Evolutionary conservation across 805 yeast genomes (phyloP).

Genomic region (Suhomyces sp.): DNA sequence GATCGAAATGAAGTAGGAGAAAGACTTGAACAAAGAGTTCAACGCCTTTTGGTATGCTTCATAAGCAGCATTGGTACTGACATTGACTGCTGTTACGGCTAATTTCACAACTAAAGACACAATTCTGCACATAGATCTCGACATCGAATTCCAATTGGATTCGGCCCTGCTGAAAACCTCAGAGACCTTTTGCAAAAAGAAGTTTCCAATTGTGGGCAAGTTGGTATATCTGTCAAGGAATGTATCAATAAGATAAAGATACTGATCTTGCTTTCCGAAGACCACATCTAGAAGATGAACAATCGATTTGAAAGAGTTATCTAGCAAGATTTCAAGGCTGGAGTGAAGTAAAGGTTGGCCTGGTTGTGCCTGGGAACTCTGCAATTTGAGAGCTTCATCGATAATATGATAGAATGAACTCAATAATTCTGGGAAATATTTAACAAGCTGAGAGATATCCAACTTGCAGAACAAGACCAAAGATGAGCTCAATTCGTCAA

Average conservation of each 20-base stretch:
- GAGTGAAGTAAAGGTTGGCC: constrained; percentile 19
- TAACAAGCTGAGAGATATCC: constrained; percentile 52
- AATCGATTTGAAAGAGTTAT: constrained; percentile 49
- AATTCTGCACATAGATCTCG: constrained; percentile 63
- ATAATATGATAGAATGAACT: constrained; percentile 31
- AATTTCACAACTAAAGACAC: constrained; percentile 50
- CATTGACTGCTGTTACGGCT: constrained; percentile 25
- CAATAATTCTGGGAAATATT: constrained; percentile 60
- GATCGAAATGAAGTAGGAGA: constrained; percentile 45
- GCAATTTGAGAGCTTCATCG: constrained; percentile 18
- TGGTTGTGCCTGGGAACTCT: not conserved
- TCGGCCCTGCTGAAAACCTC: constrained; percentile 47
- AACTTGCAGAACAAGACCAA: constrained; percentile 52
- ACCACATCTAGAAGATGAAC: constrained; percentile 61
- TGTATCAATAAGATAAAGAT: constrained; percentile 53
- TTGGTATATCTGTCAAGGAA: constrained; percentile 37
- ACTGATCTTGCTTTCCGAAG: constrained; percentile 64
- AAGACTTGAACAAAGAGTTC: constrained; percentile 37
- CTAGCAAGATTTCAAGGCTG: constrained; percentile 30
- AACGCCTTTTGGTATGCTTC: constrained; percentile 29
- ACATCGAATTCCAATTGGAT: constrained; percentile 58
- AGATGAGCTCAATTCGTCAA: constrained; percentile 45
- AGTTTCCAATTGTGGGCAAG: constrained; percentile 52
- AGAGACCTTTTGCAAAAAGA: constrained; percentile 46
- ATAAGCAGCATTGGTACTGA: constrained; percentile 8